Base-by-base conservation (phyloP, 1,139 yeast species). In the Zygoascus meyerae region DNA sequence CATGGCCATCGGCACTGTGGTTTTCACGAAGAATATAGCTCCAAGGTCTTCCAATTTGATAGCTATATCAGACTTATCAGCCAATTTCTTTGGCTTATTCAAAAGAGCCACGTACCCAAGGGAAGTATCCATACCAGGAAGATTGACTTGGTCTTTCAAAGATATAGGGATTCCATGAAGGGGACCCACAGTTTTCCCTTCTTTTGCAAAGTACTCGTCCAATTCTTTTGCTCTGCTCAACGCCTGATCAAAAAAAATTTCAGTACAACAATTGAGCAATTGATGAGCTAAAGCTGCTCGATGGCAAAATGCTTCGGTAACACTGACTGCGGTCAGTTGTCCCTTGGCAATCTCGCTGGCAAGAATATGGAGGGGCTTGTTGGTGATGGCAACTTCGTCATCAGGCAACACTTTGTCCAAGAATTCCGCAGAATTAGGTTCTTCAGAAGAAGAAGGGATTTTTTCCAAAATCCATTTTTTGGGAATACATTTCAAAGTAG, bases 201-300 rank as follows among this genome's bases (percentile, higher is more conserved):
- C 62, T 54, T 48, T 65, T 44, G 67, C 68, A 48, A 56, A 64
- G 40, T 59, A 57, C 17, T 61, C 64, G 53, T 76, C 79, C 32
- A 72, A 59, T 29, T 58, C 55, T 39, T 60, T 49, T 1, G 78
- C 78, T 37, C 74, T 54, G 11, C 51, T 60, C 12, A 60, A 42
- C 5, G 69, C 69, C 38, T 58, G 55, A 16, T 60, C 61, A 40
- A 63, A 61, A 38, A 65, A 53, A 32, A 65, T 55, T 46, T 65
- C 69, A n/a, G 63, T 58, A 26, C 65, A 56, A 45, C 68, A 63
- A 46, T 59, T 62, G 45, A 78, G 71, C 50, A 79, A 62, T 56
- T 80, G 81, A 53, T 79, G 83, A n/a, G 78, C 75, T 44, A 78
- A 65, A 1, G 79, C 74, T 5, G 83, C 79, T 49, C 56, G 82